A percentile compares a stretch with the other conserved stretches of the same genome.
These are phyloP conservation scores for Ustilago esculenta DNA, from an alignment of 1,284 basidiomycete genomes.

Conservation along the genomic window DNA sequence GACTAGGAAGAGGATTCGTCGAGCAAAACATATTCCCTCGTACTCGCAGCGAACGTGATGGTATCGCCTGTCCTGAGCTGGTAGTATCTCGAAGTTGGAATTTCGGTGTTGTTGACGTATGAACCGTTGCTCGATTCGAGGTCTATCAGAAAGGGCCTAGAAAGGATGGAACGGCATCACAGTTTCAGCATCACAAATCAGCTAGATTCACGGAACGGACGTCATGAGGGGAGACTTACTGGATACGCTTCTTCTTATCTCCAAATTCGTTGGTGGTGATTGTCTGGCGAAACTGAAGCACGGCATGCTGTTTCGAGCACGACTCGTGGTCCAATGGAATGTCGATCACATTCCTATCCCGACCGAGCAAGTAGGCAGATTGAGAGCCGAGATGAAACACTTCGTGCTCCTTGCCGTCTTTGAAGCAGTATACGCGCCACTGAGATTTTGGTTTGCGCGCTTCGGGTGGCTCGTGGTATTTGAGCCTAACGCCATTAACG, in stretches of 20 bases:
- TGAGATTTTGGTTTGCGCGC: constrained; percentile 87
- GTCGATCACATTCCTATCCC: constrained; percentile 77
- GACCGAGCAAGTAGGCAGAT: constrained; percentile 90
- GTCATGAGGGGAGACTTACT: constrained; percentile 57
- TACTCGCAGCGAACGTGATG: constrained; percentile 59
- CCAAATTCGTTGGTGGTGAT: constrained; percentile 89
- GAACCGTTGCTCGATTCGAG: constrained; percentile 97
- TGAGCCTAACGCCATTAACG: constrained; percentile 85
- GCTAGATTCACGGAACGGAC: too few relatives aligned
- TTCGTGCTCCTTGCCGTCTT: constrained; percentile 83
- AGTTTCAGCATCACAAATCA: not conserved
- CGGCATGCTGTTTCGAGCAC: constrained; percentile 98
- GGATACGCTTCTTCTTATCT: constrained; percentile 71
- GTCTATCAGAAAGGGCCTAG: constrained; percentile 78
- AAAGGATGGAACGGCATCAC: too few relatives aligned
- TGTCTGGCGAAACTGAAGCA: constrained; percentile 89
- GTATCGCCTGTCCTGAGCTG: constrained; percentile 84
- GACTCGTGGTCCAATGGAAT: constrained; percentile 93
- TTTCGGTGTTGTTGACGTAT: constrained; percentile 83
- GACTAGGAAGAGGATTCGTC: constrained; percentile 45
- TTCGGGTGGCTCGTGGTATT: constrained; percentile 99
- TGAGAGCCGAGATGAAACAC: constrained; percentile 72
- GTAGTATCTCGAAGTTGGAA: constrained; percentile 88
- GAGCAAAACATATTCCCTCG: constrained; percentile 60
- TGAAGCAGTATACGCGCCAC: constrained; percentile 98